Conservation (phyloP, 2,329 filamentous ascomycete species). For the Botrytis squamosa region DNA sequence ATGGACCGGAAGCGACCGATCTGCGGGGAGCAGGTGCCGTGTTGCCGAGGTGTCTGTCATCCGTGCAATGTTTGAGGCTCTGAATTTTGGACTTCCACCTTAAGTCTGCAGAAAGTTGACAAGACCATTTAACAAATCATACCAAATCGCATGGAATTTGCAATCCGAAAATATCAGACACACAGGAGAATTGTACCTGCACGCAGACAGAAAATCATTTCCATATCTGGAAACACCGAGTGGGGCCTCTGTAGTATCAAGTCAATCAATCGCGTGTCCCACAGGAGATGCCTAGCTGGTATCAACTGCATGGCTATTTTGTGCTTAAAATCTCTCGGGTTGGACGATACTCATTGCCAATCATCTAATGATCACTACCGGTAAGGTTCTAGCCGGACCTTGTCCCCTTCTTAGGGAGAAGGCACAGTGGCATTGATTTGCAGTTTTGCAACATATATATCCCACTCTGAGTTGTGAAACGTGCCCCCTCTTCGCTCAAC, state of each 20-base stretch:
- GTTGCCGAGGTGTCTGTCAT: conserved; percentile 3
- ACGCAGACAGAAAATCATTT: neutral
- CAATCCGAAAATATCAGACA: neutral
- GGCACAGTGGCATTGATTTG: neutral
- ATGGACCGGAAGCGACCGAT: neutral
- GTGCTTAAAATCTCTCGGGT: neutral
- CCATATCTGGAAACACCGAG: neutral
- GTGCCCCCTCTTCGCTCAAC: neutral
- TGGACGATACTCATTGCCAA: neutral
- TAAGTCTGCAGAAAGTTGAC: neutral
- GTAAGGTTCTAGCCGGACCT: neutral
- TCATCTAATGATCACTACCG: neutral
- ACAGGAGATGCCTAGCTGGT: neutral
- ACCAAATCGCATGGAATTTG: neutral
- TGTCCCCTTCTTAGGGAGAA: neutral
- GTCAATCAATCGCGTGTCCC: neutral
- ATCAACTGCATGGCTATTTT: neutral
- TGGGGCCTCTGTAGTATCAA: neutral
- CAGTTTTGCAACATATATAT: neutral
- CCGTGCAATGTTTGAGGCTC: neutral
- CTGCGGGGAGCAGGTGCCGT: neutral
- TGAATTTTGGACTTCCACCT: neutral
- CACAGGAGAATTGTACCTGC: neutral
- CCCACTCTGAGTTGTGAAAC: neutral
- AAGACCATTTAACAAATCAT: neutral